These are phyloP conservation scores for sorghum (Sorghum bicolor) DNA, from an alignment of 176 grass and related monocot genomes.

Conservation along the genomic window Sorghum_bicolor_NCBIv3 NC_012870.2:62406001-62406500, in stretches of 20 bases:
- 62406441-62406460: background rate
- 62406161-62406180: background rate
- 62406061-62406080: background rate
- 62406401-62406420: background rate
- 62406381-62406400: background rate
- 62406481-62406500: slow-evolving; percentile 41
- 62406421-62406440: background rate
- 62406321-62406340: background rate
- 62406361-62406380: background rate
- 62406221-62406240: background rate
- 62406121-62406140: background rate
- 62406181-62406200: background rate
- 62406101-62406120: background rate
- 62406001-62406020: background rate
- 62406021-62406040: background rate
- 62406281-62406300: background rate
- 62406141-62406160: background rate
- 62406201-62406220: background rate
- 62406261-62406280: background rate
- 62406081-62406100: background rate
- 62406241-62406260: background rate
- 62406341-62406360: background rate
- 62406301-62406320: background rate
- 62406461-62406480: background rate
- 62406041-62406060: background rate